Evolutionary conservation across 257 asterid species (phyloP).

Genomic region (Cinchona pubescens): DNA sequence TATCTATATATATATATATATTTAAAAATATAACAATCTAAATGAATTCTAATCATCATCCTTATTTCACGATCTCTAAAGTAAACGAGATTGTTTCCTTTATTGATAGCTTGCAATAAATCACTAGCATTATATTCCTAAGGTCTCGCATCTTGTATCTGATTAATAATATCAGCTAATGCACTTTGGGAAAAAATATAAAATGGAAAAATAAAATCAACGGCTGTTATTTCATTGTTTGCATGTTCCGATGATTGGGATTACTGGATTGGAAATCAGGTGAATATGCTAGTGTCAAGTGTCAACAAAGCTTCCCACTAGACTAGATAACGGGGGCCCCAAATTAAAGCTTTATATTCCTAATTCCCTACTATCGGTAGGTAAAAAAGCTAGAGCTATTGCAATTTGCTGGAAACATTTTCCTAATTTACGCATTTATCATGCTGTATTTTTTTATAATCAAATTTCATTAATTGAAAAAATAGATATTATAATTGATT

Average conservation of each 20-base stretch:
- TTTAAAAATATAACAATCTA: too few species aligned
- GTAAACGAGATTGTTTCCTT: not conserved
- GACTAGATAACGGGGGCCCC: not conserved
- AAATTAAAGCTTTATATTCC: not conserved
- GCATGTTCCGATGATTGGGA: not conserved
- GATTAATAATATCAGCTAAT: not conserved
- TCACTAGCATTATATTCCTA: not conserved
- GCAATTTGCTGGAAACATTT: not conserved
- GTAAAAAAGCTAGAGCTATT: not conserved
- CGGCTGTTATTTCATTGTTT: not conserved
- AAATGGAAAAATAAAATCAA: too few species aligned
- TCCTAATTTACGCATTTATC: not conserved
- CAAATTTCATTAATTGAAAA: too few species aligned
- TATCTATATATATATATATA: too few species aligned
- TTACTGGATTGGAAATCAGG: not conserved
- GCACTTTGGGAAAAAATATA: not conserved
- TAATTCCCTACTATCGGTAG: not conserved
- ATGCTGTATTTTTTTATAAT: too few species aligned
- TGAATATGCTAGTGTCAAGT: not conserved
- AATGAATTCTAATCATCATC: not conserved
- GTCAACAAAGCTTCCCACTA: not conserved
- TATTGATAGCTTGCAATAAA: not conserved
- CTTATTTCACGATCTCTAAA: not conserved
- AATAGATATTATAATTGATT: too few species aligned
- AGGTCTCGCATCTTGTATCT: not conserved